Evolutionary conservation across 768 basidiomycete species (phyloP), one percentile per base, ranked within the genome.

Genomic region (Gelatoporia subvermispora): DNA sequence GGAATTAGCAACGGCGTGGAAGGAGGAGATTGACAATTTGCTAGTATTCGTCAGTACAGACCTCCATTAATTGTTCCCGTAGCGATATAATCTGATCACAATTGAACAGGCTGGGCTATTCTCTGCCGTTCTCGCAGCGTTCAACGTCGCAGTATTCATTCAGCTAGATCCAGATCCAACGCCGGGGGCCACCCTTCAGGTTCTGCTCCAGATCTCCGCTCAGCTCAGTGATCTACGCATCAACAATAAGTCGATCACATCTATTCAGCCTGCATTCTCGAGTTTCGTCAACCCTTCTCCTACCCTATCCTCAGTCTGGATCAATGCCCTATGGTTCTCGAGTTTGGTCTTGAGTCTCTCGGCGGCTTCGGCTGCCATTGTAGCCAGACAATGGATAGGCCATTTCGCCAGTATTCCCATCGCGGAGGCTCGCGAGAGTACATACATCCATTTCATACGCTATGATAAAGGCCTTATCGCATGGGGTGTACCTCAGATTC

Each of bases 21-120:
- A 59, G 20, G 58, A 59, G 31, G 53, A 59, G 13, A 54, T 61
- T 13, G 58, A 61, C 28, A 58, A 56, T 4, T 46, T 60, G 2
- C 51, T 61, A 2, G 52, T 61, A 3, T 61, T 61, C 36, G 60
- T 61, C 37, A 35, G 58, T n/a, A n/a, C n/a, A n/a, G n/a, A n/a
- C n/a, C n/a, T n/a, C n/a, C n/a, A n/a, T n/a, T n/a, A n/a, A n/a
- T n/a, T n/a, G n/a, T n/a, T n/a, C n/a, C n/a, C n/a, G n/a, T n/a
- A n/a, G n/a, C n/a, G n/a, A n/a, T n/a, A n/a, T n/a, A n/a, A n/a
- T n/a, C n/a, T 13, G 23, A 16, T 21, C 16, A 1, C 4, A 1
- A n/a, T 4, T 7, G 8, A 8, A 18, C 35, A 60, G 56, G 52
- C 56, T 8, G 59, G 56, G 22, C 43, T 60, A 8, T 60, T 60